phyloP scores from a whole-genome alignment of 495 filamentous ascomycete species.

The Chaetomium cochliodes region DNA sequence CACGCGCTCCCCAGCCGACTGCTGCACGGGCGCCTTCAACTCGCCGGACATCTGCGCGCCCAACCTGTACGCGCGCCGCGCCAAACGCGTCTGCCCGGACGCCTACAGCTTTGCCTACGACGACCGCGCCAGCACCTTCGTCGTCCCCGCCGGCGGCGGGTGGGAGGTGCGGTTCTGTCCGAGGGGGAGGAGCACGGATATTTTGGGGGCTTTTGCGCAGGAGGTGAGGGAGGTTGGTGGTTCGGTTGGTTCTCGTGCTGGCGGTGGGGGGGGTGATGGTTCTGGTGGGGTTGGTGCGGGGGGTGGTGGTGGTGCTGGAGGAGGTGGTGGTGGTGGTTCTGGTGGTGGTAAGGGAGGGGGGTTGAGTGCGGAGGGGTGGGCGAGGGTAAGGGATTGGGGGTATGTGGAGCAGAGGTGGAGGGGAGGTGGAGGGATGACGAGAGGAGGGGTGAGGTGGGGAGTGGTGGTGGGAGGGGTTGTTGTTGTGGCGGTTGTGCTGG shows the following conservation, averaged over 20 bases:
- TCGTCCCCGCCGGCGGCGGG: slow-evolving; percentile 59
- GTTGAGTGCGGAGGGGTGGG: slow-evolving; percentile 9
- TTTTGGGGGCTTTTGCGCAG: slow-evolving; percentile 51
- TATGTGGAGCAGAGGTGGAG: slow-evolving; percentile 24
- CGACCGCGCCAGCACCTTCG: slow-evolving; percentile 71
- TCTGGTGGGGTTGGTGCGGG: slow-evolving; percentile 38
- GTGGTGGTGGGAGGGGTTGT: background rate
- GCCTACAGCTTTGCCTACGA: slow-evolving; percentile 81
- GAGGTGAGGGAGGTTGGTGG: slow-evolving; percentile 44
- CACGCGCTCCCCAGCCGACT: slow-evolving; percentile 57
- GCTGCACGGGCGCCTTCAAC: slow-evolving; percentile 66
- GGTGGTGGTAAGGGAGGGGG: slow-evolving; percentile 31
- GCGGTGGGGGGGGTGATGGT: too few relatives aligned
- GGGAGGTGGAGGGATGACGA: background rate
- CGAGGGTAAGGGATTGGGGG: slow-evolving; percentile 29
- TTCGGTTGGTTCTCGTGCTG: too few relatives aligned
- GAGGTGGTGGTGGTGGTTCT: too few relatives aligned
- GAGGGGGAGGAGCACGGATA: slow-evolving; percentile 65
- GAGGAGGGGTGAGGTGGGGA: background rate
- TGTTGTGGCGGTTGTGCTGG: background rate
- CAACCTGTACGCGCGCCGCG: slow-evolving; percentile 58
- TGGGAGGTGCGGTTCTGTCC: slow-evolving; percentile 80
- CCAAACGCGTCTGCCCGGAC: slow-evolving; percentile 75
- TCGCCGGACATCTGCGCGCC: slow-evolving; percentile 58
- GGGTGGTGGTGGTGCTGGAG: too few relatives aligned